These are phyloP conservation scores for Xylaria sp. DNA, from an alignment of 2,329 filamentous ascomycete species.

Conservation along the genomic window DNA sequence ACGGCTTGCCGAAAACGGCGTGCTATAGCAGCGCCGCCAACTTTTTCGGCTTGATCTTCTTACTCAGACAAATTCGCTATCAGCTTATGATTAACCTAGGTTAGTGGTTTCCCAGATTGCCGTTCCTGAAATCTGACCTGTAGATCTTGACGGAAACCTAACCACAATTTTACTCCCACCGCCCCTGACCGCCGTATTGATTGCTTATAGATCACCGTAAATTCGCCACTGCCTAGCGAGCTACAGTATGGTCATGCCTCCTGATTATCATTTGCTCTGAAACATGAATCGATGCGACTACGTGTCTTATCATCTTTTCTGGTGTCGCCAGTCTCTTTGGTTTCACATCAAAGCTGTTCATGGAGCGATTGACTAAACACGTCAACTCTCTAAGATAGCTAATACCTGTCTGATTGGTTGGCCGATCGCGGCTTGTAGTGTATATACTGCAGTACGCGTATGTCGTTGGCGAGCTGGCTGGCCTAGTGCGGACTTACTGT, in stretches of 20 bases:
- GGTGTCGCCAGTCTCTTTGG: background rate
- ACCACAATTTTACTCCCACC: background rate
- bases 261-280: constrained; percentile 1
- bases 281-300: background rate
- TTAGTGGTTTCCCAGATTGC: background rate
- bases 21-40: background rate
- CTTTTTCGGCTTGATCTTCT: constrained; percentile 13
- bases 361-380: background rate
- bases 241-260: background rate
- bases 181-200: background rate
- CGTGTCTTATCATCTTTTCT: background rate
- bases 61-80: constrained; percentile 25
- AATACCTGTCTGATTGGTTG: background rate
- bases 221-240: constrained; percentile 21
- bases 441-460: too few species aligned
- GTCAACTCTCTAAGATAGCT: constrained; percentile 1
- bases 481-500: background rate
- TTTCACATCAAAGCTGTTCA: background rate
- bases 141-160: constrained; percentile 16
- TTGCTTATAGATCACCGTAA: background rate
- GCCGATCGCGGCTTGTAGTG: background rate
- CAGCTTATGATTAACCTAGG: constrained; percentile 24
- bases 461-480: background rate
- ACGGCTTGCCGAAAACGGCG: constrained; percentile 28
- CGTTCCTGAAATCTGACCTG: background rate